Conservation (phyloP, 208 protist species). For the Crithidia bombi region DNA sequence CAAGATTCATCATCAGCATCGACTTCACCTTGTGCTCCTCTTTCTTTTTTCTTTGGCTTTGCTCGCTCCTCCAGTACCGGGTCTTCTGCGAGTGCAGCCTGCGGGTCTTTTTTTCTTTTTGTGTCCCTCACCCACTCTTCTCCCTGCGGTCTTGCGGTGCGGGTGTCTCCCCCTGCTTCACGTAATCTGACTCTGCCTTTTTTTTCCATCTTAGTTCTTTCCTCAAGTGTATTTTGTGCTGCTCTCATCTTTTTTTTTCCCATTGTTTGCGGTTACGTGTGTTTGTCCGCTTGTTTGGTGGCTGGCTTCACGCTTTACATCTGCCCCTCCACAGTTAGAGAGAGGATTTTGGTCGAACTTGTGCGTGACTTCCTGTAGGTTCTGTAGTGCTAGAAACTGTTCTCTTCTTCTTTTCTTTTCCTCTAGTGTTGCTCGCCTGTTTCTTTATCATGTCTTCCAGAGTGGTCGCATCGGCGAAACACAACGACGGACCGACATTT, state of each 20-base stretch:
- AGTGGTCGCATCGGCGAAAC: not conserved
- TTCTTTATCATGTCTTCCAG: constrained; percentile 15
- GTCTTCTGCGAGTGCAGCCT: no score
- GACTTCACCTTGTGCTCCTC: not conserved
- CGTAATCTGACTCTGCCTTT: not conserved
- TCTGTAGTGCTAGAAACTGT: no score
- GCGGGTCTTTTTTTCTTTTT: no score
- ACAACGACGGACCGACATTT: not conserved
- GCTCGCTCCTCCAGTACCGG: no score
- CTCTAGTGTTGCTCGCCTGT: not conserved
- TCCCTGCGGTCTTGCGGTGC: no score
- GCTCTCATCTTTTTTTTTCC: constrained; percentile 7
- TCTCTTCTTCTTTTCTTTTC: not conserved
- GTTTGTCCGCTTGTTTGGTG: not conserved
- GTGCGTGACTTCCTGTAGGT: no score
- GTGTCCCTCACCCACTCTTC: no score
- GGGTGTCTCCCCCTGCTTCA: not conserved
- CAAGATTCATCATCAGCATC: no score
- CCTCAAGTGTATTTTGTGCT: constrained; percentile 13
- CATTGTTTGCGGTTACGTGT: not conserved
- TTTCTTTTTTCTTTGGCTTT: not conserved
- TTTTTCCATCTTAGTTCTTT: constrained; percentile 3
- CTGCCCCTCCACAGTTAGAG: not conserved
- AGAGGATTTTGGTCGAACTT: not conserved
- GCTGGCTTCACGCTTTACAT: not conserved